phyloP scores from a whole-genome alignment of 371 early-diverging fungal species.

The Blakeslea trispora region DNA sequence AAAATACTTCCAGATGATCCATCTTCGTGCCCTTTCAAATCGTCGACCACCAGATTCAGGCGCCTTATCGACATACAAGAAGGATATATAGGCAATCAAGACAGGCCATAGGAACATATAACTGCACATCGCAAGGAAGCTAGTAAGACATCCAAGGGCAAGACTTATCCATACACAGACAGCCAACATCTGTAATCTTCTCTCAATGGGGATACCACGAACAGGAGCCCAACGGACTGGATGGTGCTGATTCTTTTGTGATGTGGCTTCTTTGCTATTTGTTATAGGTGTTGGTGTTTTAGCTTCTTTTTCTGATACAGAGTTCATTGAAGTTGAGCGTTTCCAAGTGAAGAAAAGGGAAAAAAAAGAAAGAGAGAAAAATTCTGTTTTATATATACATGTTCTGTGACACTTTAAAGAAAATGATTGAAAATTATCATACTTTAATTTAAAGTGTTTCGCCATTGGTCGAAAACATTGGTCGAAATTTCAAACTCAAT shows the following conservation, averaged over 20 bases:
- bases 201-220: constrained; percentile 54
- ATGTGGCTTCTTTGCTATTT: neutral
- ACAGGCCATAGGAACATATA: constrained; percentile 64
- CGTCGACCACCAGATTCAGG: constrained; percentile 74
- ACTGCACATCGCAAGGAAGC: constrained; percentile 50
- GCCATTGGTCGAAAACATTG: too few relatives aligned
- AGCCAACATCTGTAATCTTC: constrained; percentile 74
- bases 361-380: neutral
- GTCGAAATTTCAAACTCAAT: too few relatives aligned
- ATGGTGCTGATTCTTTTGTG: neutral
- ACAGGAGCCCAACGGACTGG: constrained; percentile 31
- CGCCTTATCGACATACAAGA: constrained; percentile 57
- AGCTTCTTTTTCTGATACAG: constrained; percentile 3
- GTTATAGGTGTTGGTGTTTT: neutral
- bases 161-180: constrained; percentile 38
- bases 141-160: constrained; percentile 40
- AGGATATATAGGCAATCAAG: constrained; percentile 67
- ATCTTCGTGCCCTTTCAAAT: constrained; percentile 56
- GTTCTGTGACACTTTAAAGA: too few relatives aligned
- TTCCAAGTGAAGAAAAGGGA: too few relatives aligned
- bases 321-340: too few relatives aligned
- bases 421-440: too few relatives aligned
- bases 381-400: too few relatives aligned
- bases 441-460: too few relatives aligned
- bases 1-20: constrained; percentile 69